phyloP scores from a whole-genome alignment of 805 yeast genomes.

The Candida sakaeoensis region DNA sequence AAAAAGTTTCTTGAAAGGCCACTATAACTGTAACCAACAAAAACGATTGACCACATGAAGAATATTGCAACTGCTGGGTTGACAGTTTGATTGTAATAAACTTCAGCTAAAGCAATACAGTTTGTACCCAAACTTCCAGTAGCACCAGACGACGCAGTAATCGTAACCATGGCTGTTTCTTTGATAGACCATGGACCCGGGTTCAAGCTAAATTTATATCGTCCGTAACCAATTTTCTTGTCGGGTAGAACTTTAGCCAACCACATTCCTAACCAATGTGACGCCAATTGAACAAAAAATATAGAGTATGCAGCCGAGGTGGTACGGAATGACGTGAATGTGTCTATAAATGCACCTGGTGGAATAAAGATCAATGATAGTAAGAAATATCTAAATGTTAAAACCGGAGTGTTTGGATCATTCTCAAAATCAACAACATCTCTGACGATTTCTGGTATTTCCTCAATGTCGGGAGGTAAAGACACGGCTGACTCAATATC shows the following conservation, averaged over 20 bases:
- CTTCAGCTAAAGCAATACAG: conserved; percentile 40
- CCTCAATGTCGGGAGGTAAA: conserved; percentile 16
- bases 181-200: conserved; percentile 53
- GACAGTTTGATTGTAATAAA: conserved; percentile 34
- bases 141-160: conserved; percentile 47
- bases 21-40: conserved; percentile 47
- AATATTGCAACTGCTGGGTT: conserved; percentile 30
- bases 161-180: conserved; percentile 45
- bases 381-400: conserved; percentile 28
- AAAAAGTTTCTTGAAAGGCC: conserved; percentile 43
- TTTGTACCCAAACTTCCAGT: conserved; percentile 46
- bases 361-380: conserved; percentile 26
- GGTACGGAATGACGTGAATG: conserved; percentile 34
- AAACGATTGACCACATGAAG: conserved; percentile 47
- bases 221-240: conserved; percentile 16
- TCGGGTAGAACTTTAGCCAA: conserved; percentile 37
- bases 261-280: conserved; percentile 43
- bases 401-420: conserved; percentile 28
- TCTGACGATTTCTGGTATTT: conserved; percentile 23
- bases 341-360: conserved; percentile 37
- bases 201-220: conserved; percentile 31
- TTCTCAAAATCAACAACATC: conserved; percentile 31
- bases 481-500: conserved; percentile 5
- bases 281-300: conserved; percentile 43
- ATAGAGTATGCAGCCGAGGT: conserved; percentile 46